Conservation (phyloP, 768 basidiomycete genomes). For the Rhodotorula graminis region DNA sequence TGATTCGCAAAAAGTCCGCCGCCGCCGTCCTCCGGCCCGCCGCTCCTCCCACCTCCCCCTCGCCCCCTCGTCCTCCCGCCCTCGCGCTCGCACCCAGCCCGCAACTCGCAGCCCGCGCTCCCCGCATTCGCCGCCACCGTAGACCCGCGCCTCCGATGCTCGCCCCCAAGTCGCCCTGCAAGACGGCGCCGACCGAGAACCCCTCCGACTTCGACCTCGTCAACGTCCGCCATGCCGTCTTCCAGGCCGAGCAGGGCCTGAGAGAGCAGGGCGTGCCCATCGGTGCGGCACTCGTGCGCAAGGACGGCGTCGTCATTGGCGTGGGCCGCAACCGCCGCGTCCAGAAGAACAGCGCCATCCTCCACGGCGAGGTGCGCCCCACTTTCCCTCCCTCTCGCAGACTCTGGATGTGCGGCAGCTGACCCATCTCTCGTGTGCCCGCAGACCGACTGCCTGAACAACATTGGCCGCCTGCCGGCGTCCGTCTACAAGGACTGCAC, state of each 20-base stretch:
- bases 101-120: too few species aligned
- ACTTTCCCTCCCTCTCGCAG: not conserved
- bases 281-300: slow-evolving; percentile 53
- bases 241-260: slow-evolving; percentile 53
- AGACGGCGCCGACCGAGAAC: slow-evolving; percentile 35
- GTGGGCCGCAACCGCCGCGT: slow-evolving; percentile 53
- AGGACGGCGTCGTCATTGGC: slow-evolving; percentile 47
- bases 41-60: not conserved
- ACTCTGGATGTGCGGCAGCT: not conserved
- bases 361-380: slow-evolving; percentile 52
- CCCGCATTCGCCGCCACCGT: not conserved
- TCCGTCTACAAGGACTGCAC: slow-evolving; percentile 37
- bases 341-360: slow-evolving; percentile 51
- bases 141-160: slow-evolving; percentile 10
- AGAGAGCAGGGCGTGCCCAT: slow-evolving; percentile 63
- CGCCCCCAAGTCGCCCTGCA: slow-evolving; percentile 9
- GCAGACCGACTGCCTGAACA: slow-evolving; percentile 52
- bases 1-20: too few species aligned
- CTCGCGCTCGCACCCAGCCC: too few species aligned
- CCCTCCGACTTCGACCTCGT: slow-evolving; percentile 31
- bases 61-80: too few species aligned
- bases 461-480: slow-evolving; percentile 50
- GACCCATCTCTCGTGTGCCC: not conserved
- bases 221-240: slow-evolving; percentile 42
- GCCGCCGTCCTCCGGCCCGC: too few species aligned